Conservation (phyloP, 768 basidiomycete species). For the Lactarius evosmus region DNA sequence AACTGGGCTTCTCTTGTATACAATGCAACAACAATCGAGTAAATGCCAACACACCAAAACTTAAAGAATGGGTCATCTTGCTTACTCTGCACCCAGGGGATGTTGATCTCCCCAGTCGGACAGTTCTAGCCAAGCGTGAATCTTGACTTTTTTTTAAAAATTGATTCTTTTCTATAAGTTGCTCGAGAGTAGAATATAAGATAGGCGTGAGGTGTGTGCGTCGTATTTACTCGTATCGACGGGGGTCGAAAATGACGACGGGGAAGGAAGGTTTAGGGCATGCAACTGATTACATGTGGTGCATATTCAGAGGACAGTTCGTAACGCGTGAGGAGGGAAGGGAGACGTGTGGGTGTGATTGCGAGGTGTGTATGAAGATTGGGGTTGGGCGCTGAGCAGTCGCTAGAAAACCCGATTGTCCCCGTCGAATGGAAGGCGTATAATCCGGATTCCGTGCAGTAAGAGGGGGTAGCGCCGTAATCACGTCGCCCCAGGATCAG, state of each 20-base stretch:
- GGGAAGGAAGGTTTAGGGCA: background rate
- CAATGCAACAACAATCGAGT: background rate
- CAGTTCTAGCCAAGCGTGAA: background rate
- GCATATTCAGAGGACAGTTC: constrained; percentile 14
- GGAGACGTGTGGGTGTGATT: constrained; percentile 4
- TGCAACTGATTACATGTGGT: constrained; percentile 12
- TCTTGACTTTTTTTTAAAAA: background rate
- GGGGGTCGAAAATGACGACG: background rate
- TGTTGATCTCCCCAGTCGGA: background rate
- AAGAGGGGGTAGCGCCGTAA: background rate
- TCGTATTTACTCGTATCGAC: constrained; percentile 5
- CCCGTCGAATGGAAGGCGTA: background rate
- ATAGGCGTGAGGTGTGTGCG: constrained; percentile 3
- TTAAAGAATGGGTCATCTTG: background rate
- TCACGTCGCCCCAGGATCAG: constrained; percentile 4
- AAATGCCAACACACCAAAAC: background rate
- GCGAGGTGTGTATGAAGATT: constrained; percentile 1
- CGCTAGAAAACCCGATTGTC: background rate
- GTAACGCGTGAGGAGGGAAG: constrained; percentile 8
- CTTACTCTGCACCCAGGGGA: constrained; percentile 3
- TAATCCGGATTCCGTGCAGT: background rate
- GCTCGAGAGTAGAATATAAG: constrained; percentile 12
- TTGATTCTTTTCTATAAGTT: constrained; percentile 12
- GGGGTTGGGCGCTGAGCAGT: background rate
- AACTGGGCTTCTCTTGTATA: constrained; percentile 1